A percentile compares a stretch with the other conserved stretches of the same genome.
Conservation (phyloP, 2,329 filamentous ascomycete genomes). For the Madurella mycetomatis region DNA sequence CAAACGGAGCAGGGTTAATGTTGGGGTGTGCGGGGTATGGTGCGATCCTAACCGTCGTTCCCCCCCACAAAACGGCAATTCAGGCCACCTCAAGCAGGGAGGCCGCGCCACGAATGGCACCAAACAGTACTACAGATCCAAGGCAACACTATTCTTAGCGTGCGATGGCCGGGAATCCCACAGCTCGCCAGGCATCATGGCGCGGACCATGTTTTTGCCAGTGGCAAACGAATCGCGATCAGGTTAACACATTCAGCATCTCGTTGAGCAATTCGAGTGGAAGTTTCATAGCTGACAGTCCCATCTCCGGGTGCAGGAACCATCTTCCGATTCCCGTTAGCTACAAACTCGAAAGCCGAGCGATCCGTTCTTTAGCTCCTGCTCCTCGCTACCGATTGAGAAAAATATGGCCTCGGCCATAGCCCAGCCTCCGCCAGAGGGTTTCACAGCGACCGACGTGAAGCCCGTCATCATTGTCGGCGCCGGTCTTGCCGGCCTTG, state of each 20-base stretch:
- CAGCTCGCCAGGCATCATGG: not conserved
- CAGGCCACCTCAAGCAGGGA: not conserved
- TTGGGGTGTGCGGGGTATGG: too few relatives aligned
- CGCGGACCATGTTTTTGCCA: not conserved
- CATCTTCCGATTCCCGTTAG: too few relatives aligned
- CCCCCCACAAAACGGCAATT: not conserved
- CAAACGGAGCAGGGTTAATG: too few relatives aligned
- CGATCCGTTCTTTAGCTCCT: too few relatives aligned
- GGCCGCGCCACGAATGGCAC: not conserved
- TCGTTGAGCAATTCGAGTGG: too few relatives aligned
- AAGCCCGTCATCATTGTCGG: conserved; percentile 52
- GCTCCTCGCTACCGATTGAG: not conserved
- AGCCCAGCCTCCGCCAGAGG: not conserved
- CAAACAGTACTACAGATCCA: not conserved
- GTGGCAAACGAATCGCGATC: too few relatives aligned
- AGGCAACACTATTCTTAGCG: not conserved
- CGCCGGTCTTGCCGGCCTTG: conserved; percentile 54
- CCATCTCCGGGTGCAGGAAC: too few relatives aligned
- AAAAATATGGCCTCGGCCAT: not conserved
- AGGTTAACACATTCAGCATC: too few relatives aligned
- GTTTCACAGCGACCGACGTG: not conserved
- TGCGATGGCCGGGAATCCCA: not conserved
- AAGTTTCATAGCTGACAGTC: too few relatives aligned
- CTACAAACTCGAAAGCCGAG: too few relatives aligned
- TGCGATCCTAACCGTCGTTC: not conserved